Base-by-base conservation (phyloP, 345 rosid species). In the Tarenaya hassleriana region DNA sequence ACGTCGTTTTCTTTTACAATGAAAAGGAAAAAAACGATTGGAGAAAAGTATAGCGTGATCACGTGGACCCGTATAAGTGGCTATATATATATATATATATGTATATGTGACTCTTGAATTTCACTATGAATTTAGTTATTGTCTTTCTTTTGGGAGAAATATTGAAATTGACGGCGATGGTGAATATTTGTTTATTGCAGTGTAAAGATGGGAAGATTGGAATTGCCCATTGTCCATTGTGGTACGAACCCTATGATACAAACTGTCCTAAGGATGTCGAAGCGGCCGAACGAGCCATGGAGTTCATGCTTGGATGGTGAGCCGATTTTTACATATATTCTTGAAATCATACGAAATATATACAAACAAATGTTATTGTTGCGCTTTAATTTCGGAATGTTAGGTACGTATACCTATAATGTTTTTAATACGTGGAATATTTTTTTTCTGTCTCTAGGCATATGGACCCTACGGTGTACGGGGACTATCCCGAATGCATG, bases 401-500 rank as follows among this genome's bases (percentile, higher is more conserved):
- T n/a, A n/a, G n/a, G n/a, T n/a, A n/a, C n/a, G n/a, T n/a, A n/a
- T n/a, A n/a, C n/a, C n/a, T n/a, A n/a, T n/a, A n/a, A n/a, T n/a
- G n/a, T n/a, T n/a, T n/a, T n/a, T n/a, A n/a, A n/a, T 16, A 12
- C 19, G 4, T 42, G 13, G 3, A 1, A 13, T 37, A 7, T 42
- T 12, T 42, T 16, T 16, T 7, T 3, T 21, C 8, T 10, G 10
- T 13, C 35, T 33, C 8, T 20, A 68, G 77, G 77, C 55, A 48
- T 40, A 35, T 67, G 34, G 54, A 67, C 44, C 81, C 81, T 47
- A 20, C 73, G 12, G 52, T 61, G 8, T 61, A 51, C 42, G 81
- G 81, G 10, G 60, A 69, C 5, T 76, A 76, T 47, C 81, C 77
- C 3, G 4, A 55, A 38, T 40, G 61, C 9, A 64, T 76, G 54